phyloP scores from a whole-genome alignment of 2,329 filamentous ascomycete genomes.

The Rachicladosporium sp. region DNA sequence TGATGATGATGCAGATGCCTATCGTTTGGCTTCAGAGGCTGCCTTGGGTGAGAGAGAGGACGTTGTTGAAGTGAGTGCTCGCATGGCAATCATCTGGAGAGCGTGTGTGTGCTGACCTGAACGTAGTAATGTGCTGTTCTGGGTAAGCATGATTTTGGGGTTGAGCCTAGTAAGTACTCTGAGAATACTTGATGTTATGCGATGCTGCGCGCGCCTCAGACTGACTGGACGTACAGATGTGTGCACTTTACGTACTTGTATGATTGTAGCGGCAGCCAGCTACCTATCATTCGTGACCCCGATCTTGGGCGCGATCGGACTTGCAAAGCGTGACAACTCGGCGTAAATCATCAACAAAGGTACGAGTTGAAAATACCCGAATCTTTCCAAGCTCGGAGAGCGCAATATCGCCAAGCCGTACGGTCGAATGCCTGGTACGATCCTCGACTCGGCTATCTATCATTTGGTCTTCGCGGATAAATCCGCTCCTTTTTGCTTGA shows the following conservation, averaged over 20 bases:
- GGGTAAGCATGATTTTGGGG: constrained; percentile 25
- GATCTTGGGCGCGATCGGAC: no score
- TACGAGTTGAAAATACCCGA: no score
- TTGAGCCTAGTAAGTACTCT: constrained; percentile 21
- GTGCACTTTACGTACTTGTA: constrained; percentile 48
- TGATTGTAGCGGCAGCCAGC: constrained; percentile 17
- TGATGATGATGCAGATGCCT: constrained; percentile 93
- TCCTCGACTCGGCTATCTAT: no score
- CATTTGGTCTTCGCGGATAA: no score
- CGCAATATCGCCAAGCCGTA: no score
- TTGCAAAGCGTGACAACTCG: no score
- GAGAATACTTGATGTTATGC: constrained; percentile 7
- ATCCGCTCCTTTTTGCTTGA: no score
- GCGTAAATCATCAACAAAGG: no score
- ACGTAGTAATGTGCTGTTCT: constrained; percentile 14
- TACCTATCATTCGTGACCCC: neutral
- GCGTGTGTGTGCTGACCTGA: neutral
- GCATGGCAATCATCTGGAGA: constrained; percentile 20
- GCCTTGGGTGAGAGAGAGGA: constrained; percentile 58
- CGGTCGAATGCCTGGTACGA: no score
- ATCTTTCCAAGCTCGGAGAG: no score
- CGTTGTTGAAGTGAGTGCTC: constrained; percentile 51
- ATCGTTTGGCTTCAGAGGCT: constrained; percentile 87
- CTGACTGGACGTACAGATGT: constrained; percentile 33
- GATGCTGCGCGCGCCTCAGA: neutral